Percentiles rank a stretch among this genome's conserved stretches.
Conservation (phyloP, 805 yeast species). For the Metschnikowia noctiluminum region DNA sequence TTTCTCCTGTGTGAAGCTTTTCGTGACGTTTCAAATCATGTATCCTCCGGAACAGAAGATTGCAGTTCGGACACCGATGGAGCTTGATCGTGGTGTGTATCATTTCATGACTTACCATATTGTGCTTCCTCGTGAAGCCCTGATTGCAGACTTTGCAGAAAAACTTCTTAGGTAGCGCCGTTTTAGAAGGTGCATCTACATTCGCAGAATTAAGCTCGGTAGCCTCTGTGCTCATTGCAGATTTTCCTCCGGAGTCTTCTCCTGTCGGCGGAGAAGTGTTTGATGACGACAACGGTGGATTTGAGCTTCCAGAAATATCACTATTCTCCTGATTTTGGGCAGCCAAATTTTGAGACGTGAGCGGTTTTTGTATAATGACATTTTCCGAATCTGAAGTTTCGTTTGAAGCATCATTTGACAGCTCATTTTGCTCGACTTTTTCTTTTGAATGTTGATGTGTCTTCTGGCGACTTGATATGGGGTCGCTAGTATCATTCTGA, state of each 20-base stretch:
- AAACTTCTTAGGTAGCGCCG: constrained; percentile 29
- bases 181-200: not conserved
- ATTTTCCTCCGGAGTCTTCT: constrained; percentile 4
- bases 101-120: constrained; percentile 66
- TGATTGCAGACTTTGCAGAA: constrained; percentile 60
- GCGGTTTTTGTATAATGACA: constrained; percentile 4
- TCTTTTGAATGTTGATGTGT: constrained; percentile 8
- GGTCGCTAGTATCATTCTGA: not conserved
- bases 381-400: constrained; percentile 20
- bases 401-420: constrained; percentile 20
- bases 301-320: not conserved
- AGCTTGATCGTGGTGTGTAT: constrained; percentile 68
- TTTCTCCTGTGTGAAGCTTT: constrained; percentile 73
- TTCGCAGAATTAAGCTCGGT: not conserved
- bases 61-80: constrained; percentile 59
- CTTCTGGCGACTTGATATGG: not conserved
- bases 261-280: constrained; percentile 9
- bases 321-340: constrained; percentile 2
- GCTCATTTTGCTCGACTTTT: constrained; percentile 15
- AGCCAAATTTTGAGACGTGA: constrained; percentile 4
- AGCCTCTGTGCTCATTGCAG: constrained; percentile 1
- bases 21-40: constrained; percentile 78
- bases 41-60: constrained; percentile 60
- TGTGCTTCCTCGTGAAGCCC: constrained; percentile 68
- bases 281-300: not conserved